These are phyloP conservation scores for Zygosaccharomyces rouxii DNA, from an alignment of 805 yeast genomes.

Conservation along the genomic window DNA sequence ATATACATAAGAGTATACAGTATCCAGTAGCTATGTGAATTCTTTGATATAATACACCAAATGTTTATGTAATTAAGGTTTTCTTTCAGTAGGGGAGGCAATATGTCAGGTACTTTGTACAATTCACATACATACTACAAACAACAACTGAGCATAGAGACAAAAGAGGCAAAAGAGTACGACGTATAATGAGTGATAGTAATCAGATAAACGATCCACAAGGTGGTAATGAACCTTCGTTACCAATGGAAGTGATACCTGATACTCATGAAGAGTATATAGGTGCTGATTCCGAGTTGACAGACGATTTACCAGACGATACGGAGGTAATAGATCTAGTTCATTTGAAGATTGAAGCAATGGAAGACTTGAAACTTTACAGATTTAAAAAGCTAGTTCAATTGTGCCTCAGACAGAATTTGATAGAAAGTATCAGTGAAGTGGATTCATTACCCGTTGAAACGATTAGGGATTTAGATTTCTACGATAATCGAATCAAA, in stretches of 20 bases:
- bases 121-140: background rate
- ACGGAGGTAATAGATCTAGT: constrained; percentile 58
- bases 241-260: constrained; percentile 23
- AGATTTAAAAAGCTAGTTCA: constrained; percentile 55
- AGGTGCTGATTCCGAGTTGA: constrained; percentile 65
- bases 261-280: constrained; percentile 46
- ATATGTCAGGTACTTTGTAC: background rate
- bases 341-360: constrained; percentile 61
- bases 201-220: background rate
- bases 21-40: constrained; percentile 3
- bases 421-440: constrained; percentile 67
- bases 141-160: background rate
- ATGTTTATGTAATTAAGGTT: background rate
- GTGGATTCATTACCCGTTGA: constrained; percentile 56
- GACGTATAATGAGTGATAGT: background rate
- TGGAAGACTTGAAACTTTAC: constrained; percentile 55
- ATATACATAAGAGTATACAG: constrained; percentile 7
- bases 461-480: constrained; percentile 69
- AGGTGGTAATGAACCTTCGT: background rate
- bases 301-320: constrained; percentile 53
- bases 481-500: constrained; percentile 86
- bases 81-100: background rate
- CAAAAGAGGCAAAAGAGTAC: background rate
- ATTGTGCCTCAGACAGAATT: constrained; percentile 77
- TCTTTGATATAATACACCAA: background rate